Percentiles rank a stretch among this genome's conserved stretches.
Evolutionary conservation across 176 grass and related monocot species (phyloP).

Genomic region (Calamus simplicifolius): DNA sequence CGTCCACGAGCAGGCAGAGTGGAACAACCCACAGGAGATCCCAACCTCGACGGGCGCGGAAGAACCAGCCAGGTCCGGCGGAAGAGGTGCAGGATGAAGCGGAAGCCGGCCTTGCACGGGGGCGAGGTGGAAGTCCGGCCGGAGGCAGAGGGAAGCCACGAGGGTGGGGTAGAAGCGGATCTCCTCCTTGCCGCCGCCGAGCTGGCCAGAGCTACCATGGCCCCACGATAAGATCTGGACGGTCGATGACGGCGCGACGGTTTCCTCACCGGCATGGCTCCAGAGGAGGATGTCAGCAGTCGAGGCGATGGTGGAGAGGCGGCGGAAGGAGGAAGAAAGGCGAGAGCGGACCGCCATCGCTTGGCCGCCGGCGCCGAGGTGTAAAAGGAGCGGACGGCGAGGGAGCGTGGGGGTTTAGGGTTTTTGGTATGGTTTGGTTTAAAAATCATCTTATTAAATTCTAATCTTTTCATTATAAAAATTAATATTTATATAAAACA

Average conservation of each 20-base stretch:
- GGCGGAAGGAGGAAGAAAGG: constrained; percentile 9
- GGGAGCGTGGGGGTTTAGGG: too few relatives aligned
- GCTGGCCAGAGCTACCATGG: constrained; percentile 73
- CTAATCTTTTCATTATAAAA: too few relatives aligned
- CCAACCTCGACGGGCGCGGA: constrained; percentile 35
- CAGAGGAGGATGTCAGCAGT: constrained; percentile 20
- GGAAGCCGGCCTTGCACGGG: constrained; percentile 48
- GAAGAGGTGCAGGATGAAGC: background rate
- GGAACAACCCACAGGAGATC: constrained; percentile 93
- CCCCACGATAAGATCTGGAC: constrained; percentile 83
- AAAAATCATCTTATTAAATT: too few relatives aligned
- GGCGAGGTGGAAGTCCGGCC: constrained; percentile 26
- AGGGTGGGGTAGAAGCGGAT: constrained; percentile 67
- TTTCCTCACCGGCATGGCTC: constrained; percentile 9
- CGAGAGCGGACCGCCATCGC: constrained; percentile 2
- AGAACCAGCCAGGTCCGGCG: background rate
- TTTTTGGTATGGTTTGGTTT: too few relatives aligned
- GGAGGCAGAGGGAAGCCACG: constrained; percentile 56
- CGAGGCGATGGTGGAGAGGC: constrained; percentile 29
- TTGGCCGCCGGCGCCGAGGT: background rate
- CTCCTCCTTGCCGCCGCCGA: constrained; percentile 86
- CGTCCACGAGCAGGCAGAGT: constrained; percentile 61
- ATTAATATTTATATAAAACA: too few relatives aligned
- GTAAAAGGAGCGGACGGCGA: too few relatives aligned
- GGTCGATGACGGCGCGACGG: background rate